These are phyloP conservation scores for Schizonepeta tenuifolia DNA, from an alignment of 257 asterid species.

Conservation along the genomic window DNA sequence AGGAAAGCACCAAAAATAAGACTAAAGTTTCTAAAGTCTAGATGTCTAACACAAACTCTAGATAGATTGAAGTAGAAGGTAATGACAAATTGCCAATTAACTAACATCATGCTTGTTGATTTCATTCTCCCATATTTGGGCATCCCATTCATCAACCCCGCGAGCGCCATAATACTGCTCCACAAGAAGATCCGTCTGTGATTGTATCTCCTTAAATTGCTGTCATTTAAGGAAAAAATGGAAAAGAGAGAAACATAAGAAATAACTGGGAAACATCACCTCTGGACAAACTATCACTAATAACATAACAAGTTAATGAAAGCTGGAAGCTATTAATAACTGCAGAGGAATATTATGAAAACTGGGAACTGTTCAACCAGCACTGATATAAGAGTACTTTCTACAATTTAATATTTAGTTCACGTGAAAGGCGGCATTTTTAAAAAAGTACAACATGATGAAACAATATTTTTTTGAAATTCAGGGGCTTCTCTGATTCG, in stretches of 20 bases:
- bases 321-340: neutral
- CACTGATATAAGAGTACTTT: neutral
- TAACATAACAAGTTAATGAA: neutral
- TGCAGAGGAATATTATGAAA: neutral
- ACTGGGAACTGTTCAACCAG: neutral
- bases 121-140: slow-evolving; percentile 60
- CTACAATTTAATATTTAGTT: neutral
- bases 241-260: slow-evolving; percentile 12
- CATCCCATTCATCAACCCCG: slow-evolving; percentile 75
- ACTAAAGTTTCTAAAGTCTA: neutral
- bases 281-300: neutral
- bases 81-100: slow-evolving; percentile 27
- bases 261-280: neutral
- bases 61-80: slow-evolving; percentile 6
- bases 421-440: neutral
- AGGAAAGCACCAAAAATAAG: neutral
- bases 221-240: slow-evolving; percentile 41
- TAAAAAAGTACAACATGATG: neutral
- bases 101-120: slow-evolving; percentile 67
- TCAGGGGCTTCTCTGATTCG: slow-evolving; percentile 1
- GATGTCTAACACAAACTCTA: slow-evolving; percentile 14
- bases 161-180: slow-evolving; percentile 73
- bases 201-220: slow-evolving; percentile 68
- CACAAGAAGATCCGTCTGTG: slow-evolving; percentile 61
- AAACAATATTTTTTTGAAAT: neutral